Base-by-base conservation (phyloP, 2,329 filamentous ascomycete genomes). In the Epichloe hybrida region DNA sequence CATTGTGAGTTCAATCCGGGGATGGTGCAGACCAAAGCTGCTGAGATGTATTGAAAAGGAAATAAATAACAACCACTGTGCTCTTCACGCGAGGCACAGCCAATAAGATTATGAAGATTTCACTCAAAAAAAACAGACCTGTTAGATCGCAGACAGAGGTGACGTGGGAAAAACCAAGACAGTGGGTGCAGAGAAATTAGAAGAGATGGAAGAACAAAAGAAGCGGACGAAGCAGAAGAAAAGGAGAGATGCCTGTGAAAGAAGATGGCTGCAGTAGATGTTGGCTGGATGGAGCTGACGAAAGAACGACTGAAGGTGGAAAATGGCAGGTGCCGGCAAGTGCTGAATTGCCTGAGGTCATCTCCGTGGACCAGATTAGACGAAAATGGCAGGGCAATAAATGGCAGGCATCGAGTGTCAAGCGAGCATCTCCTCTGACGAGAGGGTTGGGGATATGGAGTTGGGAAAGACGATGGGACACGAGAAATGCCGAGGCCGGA, bases 111-210 rank as follows among this genome's bases (percentile, higher is more conserved):
- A 56, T 57, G 54, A 55, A 62, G 56, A 61, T 53, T 53, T 59
- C 54, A 58, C 57, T 57, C 52, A 53, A 55, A 61, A 59, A 57
- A 57, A 57, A 17, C 58, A 55, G 52, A 54, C 56, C 58, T 49
- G 55, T 57, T 57, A 60, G 56, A 60, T 58, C 57, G 61, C 59
- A 59, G 60, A 58, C 52, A 52, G 61, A 55, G 57, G 56, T 56
- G 53, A 58, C 54, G 54, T 51, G 51, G 53, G 55, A 53, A 53
- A 53, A 53, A 52, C 52, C 52, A 53, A 53, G 52, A 53, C 49
- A 53, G 48, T 54, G 50, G 48, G 52, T 50, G 50, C 48, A 45
- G 40, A 52, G 49, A 52, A 52, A 53, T 45, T 48, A 56, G 49
- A 51, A 52, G 50, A 53, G 49, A 53, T 53, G 52, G 46, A 12